Percentiles rank a stretch among this genome's conserved stretches.
Evolutionary conservation across 345 rosid species (phyloP).

Genomic region (Garcia nutans): DNA sequence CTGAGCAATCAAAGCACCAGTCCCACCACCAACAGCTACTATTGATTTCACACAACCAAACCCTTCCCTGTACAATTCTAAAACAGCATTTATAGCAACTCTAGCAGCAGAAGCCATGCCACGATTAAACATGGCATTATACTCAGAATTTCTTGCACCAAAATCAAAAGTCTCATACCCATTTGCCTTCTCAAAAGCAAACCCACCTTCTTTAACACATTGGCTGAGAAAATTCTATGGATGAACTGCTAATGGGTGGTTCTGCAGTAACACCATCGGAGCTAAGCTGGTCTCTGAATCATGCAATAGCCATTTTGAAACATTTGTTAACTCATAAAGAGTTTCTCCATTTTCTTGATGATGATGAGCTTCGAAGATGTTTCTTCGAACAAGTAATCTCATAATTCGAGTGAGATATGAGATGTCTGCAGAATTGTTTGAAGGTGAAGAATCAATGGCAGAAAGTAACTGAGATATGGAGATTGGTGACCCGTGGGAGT

Average conservation of each 20-base stretch:
- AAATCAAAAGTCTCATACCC: constrained; percentile 35
- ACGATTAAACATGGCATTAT: constrained; percentile 27
- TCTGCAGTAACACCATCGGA: constrained; percentile 31
- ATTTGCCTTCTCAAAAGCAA: constrained; percentile 37
- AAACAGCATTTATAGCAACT: constrained; percentile 17
- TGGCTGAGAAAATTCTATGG: constrained; percentile 33
- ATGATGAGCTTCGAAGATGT: constrained; percentile 24
- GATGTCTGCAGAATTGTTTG: not conserved
- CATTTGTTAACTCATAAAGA: constrained; percentile 27
- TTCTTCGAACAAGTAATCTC: constrained; percentile 29
- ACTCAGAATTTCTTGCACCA: constrained; percentile 16
- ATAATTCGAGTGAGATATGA: constrained; percentile 28
- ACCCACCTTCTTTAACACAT: constrained; percentile 38
- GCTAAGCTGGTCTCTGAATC: constrained; percentile 25
- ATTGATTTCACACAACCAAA: constrained; percentile 19
- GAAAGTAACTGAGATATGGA: constrained; percentile 31
- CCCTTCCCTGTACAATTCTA: constrained; percentile 27
- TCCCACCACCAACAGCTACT: constrained; percentile 46
- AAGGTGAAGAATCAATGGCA: constrained; percentile 21
- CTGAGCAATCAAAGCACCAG: no score
- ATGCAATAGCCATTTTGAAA: constrained; percentile 35
- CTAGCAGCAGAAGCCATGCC: constrained; percentile 29
- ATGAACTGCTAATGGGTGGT: constrained; percentile 18
- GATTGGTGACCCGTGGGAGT: constrained; percentile 20
- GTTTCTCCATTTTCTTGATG: constrained; percentile 22